Conservation (phyloP, 2,329 filamentous ascomycete genomes). For the Pseudogymnoascus sp. region DNA sequence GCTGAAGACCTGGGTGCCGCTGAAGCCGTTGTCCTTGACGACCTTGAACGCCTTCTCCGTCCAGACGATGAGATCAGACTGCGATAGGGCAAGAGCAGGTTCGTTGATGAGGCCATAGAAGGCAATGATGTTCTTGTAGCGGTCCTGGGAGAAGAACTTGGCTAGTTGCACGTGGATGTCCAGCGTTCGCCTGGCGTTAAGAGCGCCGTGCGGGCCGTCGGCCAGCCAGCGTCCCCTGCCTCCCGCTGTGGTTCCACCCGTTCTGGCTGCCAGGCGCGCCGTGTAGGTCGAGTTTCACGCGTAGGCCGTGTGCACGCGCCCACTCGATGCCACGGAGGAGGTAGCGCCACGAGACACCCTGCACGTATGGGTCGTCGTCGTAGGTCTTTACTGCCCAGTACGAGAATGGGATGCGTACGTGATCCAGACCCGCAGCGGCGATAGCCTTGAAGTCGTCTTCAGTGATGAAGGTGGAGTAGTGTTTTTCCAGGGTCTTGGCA, state of each 20-base stretch:
- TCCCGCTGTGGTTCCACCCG: slow-evolving; percentile 94
- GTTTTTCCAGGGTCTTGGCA: slow-evolving; percentile 66
- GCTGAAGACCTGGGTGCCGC: slow-evolving; percentile 72
- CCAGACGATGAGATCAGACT: slow-evolving; percentile 68
- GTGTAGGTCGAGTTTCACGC: slow-evolving; percentile 90
- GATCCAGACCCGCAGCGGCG: slow-evolving; percentile 80
- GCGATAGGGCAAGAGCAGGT: slow-evolving; percentile 71
- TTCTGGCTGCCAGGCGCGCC: slow-evolving; percentile 91
- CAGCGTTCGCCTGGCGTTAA: slow-evolving; percentile 74
- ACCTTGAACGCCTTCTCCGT: slow-evolving; percentile 65
- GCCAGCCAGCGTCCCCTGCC: slow-evolving; percentile 74
- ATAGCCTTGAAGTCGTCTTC: slow-evolving; percentile 82
- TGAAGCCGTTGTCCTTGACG: slow-evolving; percentile 70
- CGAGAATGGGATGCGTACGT: slow-evolving; percentile 90
- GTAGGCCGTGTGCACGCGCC: slow-evolving; percentile 82
- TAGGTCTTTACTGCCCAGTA: slow-evolving; percentile 93
- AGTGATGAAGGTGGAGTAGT: slow-evolving; percentile 84
- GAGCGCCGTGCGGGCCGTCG: slow-evolving; percentile 72
- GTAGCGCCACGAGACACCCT: slow-evolving; percentile 86
- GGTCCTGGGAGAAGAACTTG: slow-evolving; percentile 85
- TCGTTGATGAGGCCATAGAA: slow-evolving; percentile 96
- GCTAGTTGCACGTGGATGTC: slow-evolving; percentile 83
- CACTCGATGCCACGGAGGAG: slow-evolving; percentile 89
- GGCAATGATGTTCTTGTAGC: slow-evolving; percentile 84
- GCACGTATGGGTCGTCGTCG: slow-evolving; percentile 79